Evolutionary conservation across 2,329 filamentous ascomycete species (phyloP), one percentile per base, ranked within the genome.

Genomic region (Thelonectria rubi): DNA sequence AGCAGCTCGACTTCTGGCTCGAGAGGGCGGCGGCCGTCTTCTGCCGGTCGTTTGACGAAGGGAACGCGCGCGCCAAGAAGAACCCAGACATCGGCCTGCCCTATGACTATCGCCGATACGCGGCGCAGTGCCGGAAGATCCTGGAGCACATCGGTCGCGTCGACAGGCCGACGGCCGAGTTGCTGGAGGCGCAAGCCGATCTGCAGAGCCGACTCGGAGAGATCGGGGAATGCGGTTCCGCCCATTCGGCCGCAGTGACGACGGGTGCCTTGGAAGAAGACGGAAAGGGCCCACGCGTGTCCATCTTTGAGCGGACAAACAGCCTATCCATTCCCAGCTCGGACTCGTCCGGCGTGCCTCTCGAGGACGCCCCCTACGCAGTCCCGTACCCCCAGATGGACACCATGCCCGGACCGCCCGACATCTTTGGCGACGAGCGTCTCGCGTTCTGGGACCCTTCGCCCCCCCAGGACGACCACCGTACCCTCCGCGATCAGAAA

Each of bases 261-360:
- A 63, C 63, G 45, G 58, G 58, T 9, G 46, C 50, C 32, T 55
- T 51, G 26, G 63, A 62, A 11, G 40, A 53, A 55, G 52, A 58
- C 54, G 55, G 56, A 15, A 60, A 53, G n/a, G 63, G 53, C n/a
- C 66, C 66, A 24, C 63, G 69, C n/a, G 60, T 71, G 21, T 71
- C 68, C 2, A 67, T 71, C 8, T 71, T 71, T 50, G 68, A 70
- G 26, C 67, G 67, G 52, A 66, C 66, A 43, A 70, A 67, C 24
- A 68, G 61, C 47, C 42, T 64, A 20, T 69, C 68, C 15, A 34
- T 63, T 1, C 65, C 65, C 9, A 68, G 62, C 45, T 67, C 68
- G 2, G 57, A 58, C 21, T 52, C 65, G 26, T 8, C 26, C 5
- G 26, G 5, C 8, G 26, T 66, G 20, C 52, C 63, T 58, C 37